Evolutionary conservation across 2,329 filamentous ascomycete genomes (phyloP), one percentile per base, ranked within the genome.

Genomic region (Teratosphaeria pseudoeucalypti): DNA sequence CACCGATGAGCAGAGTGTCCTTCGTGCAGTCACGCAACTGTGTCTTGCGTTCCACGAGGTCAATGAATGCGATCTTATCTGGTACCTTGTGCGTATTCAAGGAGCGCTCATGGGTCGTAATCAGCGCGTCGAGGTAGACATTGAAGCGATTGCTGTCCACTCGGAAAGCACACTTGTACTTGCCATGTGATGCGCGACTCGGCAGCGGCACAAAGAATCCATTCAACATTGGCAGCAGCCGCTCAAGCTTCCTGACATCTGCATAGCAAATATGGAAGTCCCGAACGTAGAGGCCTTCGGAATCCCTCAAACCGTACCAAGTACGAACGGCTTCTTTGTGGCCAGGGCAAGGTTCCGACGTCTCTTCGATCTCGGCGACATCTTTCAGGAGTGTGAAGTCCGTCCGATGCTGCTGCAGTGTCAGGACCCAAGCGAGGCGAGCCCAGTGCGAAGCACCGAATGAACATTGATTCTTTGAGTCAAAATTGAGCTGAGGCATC

Each of bases 381-480:
- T 82, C 81, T 60, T 87, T 83, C 34, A 96, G 79, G 5, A 95
- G 75, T 12, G 82, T 81, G 49, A 94, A 75, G 64, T 90, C 85
- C 2, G 81, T 78, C 19, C 82, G 78, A 12, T 83, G 76, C 64
- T 89, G 83, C 72, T 91, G 90, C 57, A 88, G 76, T 2, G 86
- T 92, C 63, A 95, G 79, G 2, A 92, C 79, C 84, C 88, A 95
- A 0, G 91, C 91, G 47, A 96, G 84, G 32, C 89, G 85, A 67
- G 90, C 87, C 90, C 91, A 96, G 0, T 87, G 83, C 12, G 84
- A 81, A 23, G 61, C 58, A 34, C 89, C 89, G 73, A 96, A 90
- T 64, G 91, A 87, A 74, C 92, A 97, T 54, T 81, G 78, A 7
- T 89, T 79, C 54, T 82, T 79, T 49, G 79, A 77, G 14, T 82